A percentile compares a stretch with the other conserved stretches of the same genome.
Evolutionary conservation across 768 basidiomycete species (phyloP).

Genomic region (Lactarius hatsudake): DNA sequence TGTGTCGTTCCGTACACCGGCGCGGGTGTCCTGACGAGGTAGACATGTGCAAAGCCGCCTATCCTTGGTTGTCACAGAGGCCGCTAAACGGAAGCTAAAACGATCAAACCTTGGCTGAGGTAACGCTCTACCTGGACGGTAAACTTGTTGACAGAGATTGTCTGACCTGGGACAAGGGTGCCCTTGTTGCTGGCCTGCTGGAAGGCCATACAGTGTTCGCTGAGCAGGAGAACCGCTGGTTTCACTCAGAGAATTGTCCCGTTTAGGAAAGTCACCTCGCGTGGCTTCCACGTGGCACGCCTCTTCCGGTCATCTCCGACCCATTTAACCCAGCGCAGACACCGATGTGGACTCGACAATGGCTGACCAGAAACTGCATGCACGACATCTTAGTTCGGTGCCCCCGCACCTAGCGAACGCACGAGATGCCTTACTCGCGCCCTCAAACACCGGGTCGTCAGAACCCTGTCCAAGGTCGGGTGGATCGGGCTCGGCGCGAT

Average conservation of each 20-base stretch:
- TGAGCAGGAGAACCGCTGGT: constrained; percentile 5
- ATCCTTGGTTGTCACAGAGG: constrained; percentile 23
- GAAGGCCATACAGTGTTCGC: constrained; percentile 42
- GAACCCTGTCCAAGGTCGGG: constrained; percentile 42
- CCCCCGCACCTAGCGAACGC: constrained; percentile 6
- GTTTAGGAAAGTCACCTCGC: constrained; percentile 11
- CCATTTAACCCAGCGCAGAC: background rate
- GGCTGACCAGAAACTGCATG: constrained; percentile 12
- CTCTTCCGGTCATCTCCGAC: too few species aligned
- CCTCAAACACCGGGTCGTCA: constrained; percentile 48
- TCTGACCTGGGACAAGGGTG: constrained; percentile 76
- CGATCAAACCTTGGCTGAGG: constrained; percentile 80
- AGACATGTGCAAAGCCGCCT: constrained; percentile 99
- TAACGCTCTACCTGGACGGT: constrained; percentile 91
- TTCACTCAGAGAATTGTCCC: constrained; percentile 3
- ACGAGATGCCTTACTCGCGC: constrained; percentile 52
- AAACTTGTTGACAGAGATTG: constrained; percentile 86
- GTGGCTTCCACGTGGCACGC: constrained; percentile 12
- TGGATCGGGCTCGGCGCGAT: constrained; percentile 60
- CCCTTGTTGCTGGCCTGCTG: constrained; percentile 58
- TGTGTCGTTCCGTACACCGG: constrained; percentile 90
- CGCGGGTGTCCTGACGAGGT: constrained; percentile 82
- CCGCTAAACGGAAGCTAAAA: constrained; percentile 9
- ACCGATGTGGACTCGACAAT: background rate
- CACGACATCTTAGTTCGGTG: constrained; percentile 8